Evolutionary conservation across 2,329 filamentous ascomycete genomes (phyloP), one percentile per base, ranked within the genome.

Genomic region (Fusarium circinatum): DNA sequence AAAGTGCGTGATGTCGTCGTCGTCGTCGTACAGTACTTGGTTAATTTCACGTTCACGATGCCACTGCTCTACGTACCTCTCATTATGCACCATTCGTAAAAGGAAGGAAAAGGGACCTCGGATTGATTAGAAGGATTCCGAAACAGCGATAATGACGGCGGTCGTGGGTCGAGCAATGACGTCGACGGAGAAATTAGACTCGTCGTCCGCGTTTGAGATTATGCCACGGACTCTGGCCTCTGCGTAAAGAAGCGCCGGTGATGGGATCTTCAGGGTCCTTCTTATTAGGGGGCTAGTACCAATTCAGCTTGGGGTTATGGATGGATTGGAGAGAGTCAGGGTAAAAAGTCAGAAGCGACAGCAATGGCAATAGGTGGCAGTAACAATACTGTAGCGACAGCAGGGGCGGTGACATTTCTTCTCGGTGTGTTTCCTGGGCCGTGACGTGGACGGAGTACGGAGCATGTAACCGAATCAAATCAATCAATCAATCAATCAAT

Each of bases 221-320:
- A 38, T 42, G 62, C 64, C 73, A 65, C 57, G 62, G 61, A 36
- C 56, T 44, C 47, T 70, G 48, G 55, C 42, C 62, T 68, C 48
- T 62, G 38, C 62, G 54, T 58, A 48, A 62, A 42, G 47, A 70
- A 70, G 67, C 65, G 59, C 74, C 65, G 68, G 51, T 45, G 71
- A 75, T 71, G 69, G 45, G 61, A 76, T 76, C 75, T 76, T 77
- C 75, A 77, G 75, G 75, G 75, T 77, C 75, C 75, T 77, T 38
- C 75, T 76, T 62, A 64, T 74, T 52, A 55, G 56, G 59, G 73
- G 42, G 55, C 65, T 68, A 65, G 66, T 63, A 70, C 67, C 39
- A 54, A 70, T 54, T 41, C 28, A 58, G 65, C 51, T 70, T 69
- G 47, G 65, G 59, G 52, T 45, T n/a, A 30, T 66, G 49, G 45